Evolutionary conservation across 768 basidiomycete genomes (phyloP), one percentile per base, ranked within the genome.

Genomic region (Chlorophyllum brunneum): DNA sequence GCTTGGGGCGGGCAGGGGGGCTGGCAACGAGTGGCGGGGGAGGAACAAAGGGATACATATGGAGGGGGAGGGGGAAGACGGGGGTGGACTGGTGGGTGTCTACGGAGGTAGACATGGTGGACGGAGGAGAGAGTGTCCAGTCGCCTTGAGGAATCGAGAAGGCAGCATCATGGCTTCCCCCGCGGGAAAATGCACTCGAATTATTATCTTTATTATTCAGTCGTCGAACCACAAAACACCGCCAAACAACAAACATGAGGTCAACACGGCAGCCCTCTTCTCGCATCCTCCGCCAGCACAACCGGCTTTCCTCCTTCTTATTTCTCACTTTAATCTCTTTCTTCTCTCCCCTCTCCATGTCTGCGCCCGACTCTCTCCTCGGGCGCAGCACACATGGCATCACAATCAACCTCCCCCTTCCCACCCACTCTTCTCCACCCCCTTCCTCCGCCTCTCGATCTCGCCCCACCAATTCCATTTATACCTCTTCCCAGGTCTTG

Each of bases 41-140:
- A 33, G 76, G 71, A 48, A 81, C 71, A 70, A 84, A 82, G 43
- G 83, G 81, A 67, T 85, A 88, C 75, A 87, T 83, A 65, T 85
- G 84, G 76, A 83, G 79, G 31, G 76, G 80, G 67, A 81, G 71
- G 59, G 71, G 69, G 20, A 75, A 73, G 78, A 73, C 62, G 78
- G 79, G 57, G 77, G 74, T 62, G 59, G 66, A n/a, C n/a, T n/a
- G n/a, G n/a, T n/a, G n/a, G n/a, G n/a, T 13, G 58, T 48, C 29
- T 51, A 54, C 27, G 54, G 55, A 40, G 34, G 34, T 36, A 36
- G 39, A 36, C 54, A 42, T 41, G 50, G 59, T 53, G 61, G 11
- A 54, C 55, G 30, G 48, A 56, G 20, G 56, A 57, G 20, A 52
- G 57, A 22, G 47, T n/a, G n/a, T n/a, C n/a, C 55, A 48, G 41